Conservation (phyloP, 306 rosid genomes). For the Delonix regia region DNA sequence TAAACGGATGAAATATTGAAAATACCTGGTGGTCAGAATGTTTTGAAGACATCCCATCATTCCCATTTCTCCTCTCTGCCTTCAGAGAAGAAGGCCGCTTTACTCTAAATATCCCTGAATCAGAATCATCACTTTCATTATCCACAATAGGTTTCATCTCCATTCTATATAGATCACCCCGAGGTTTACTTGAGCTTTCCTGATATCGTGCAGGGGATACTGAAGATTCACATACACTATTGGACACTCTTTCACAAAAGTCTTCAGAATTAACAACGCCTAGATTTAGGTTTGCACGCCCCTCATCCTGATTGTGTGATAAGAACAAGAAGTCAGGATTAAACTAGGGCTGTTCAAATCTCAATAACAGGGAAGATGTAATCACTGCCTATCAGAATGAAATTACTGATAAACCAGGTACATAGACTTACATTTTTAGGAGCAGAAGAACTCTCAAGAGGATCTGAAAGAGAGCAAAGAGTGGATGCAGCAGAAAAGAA, state of each 20-base stretch:
- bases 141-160: conserved; percentile 47
- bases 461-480: conserved; percentile 59
- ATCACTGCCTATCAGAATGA: background rate
- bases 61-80: conserved; percentile 63
- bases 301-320: conserved; percentile 52
- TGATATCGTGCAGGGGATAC: conserved; percentile 47
- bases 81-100: conserved; percentile 82
- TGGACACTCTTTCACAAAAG: conserved; percentile 41
- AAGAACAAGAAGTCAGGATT: conserved; percentile 14
- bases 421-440: conserved; percentile 54
- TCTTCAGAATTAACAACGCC: conserved; percentile 47
- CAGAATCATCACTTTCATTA: conserved; percentile 79
- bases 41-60: conserved; percentile 40
- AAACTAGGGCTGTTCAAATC: background rate
- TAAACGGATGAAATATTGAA: background rate
- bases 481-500: conserved; percentile 58
- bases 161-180: conserved; percentile 37
- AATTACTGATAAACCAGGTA: conserved; percentile 29
- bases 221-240: conserved; percentile 50
- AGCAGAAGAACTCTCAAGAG: conserved; percentile 42
- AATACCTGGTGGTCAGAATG: conserved; percentile 76
- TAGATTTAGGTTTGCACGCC: conserved; percentile 37
- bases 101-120: conserved; percentile 81
- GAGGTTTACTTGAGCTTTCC: conserved; percentile 46
- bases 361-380: conserved; percentile 27